Percentiles rank a stretch among this genome's conserved stretches.
These are phyloP conservation scores for Blastobotrys petasosporus DNA, from an alignment of 1,139 yeast species.

Conservation along the genomic window DNA sequence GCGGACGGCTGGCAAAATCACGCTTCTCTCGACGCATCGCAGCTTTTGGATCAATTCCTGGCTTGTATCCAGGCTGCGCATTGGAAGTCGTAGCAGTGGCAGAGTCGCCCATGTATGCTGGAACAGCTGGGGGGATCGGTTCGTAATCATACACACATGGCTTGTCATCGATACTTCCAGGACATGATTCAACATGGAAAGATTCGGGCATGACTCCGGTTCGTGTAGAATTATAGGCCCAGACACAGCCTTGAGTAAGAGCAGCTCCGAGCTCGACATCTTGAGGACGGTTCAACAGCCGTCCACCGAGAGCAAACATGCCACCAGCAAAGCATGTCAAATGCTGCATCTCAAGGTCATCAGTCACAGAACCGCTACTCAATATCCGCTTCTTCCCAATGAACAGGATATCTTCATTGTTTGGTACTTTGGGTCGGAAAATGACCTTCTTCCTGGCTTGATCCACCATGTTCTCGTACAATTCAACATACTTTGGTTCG, in stretches of 20 bases:
- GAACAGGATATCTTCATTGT: constrained; percentile 42
- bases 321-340: constrained; percentile 59
- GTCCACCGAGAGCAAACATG: constrained; percentile 63
- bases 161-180: constrained; percentile 15
- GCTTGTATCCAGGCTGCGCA: no score
- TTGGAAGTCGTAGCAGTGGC: no score
- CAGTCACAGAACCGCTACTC: constrained; percentile 9
- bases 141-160: background rate
- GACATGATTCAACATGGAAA: constrained; percentile 37
- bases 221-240: constrained; percentile 46
- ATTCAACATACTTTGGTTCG: constrained; percentile 29
- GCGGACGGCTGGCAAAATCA: no score
- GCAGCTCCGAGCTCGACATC: constrained; percentile 56
- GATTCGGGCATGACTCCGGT: constrained; percentile 43
- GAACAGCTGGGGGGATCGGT: background rate
- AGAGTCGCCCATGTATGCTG: background rate
- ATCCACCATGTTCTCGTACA: constrained; percentile 37
- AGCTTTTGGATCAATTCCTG: no score
- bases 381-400: constrained; percentile 40
- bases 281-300: constrained; percentile 43
- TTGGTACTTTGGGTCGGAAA: constrained; percentile 39
- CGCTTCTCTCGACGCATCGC: no score
- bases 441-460: constrained; percentile 40
- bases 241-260: constrained; percentile 63
- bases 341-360: constrained; percentile 41